A percentile compares a stretch with the other conserved stretches of the same genome.
These are phyloP conservation scores for Secale cereale DNA, from an alignment of 176 grass and related monocot genomes.

Conservation along the genomic window DNA sequence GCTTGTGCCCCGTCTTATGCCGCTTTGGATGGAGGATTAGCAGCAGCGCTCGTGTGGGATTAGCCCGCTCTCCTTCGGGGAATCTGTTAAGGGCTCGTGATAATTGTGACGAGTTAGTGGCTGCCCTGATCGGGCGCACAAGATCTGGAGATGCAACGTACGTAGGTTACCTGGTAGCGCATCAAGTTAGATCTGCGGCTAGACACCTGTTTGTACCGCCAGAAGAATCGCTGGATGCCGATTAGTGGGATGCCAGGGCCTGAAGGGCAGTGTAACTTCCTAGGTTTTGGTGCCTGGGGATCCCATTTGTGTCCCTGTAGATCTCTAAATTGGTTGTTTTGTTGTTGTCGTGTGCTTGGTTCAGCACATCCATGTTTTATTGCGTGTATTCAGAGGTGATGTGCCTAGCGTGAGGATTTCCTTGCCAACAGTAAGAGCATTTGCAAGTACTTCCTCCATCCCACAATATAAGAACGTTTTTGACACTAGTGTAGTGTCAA, in stretches of 20 bases:
- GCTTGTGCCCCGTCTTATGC: not conserved
- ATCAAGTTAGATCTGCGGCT: not conserved
- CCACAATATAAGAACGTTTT: too few relatives aligned
- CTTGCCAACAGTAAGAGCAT: too few relatives aligned
- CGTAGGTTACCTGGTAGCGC: not conserved
- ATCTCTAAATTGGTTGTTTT: not conserved
- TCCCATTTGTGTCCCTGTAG: not conserved
- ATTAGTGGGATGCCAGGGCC: not conserved
- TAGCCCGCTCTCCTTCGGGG: not conserved
- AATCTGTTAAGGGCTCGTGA: too few relatives aligned
- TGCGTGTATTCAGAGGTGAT: not conserved
- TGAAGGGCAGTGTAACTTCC: not conserved
- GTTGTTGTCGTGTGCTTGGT: not conserved
- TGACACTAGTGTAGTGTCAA: too few relatives aligned
- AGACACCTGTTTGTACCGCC: not conserved
- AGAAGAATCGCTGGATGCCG: not conserved
- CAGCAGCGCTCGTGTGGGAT: not conserved
- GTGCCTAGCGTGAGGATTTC: not conserved
- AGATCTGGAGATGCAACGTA: not conserved
- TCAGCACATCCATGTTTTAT: not conserved
- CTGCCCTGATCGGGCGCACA: not conserved
- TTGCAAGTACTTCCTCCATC: too few relatives aligned
- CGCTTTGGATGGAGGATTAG: not conserved
- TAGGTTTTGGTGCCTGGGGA: not conserved
- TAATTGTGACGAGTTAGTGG: not conserved